A percentile compares a stretch with the other conserved stretches of the same genome.
These are phyloP conservation scores for Tritrichomonas foetus DNA, from an alignment of 208 protist species.

Conservation along the genomic window DNA sequence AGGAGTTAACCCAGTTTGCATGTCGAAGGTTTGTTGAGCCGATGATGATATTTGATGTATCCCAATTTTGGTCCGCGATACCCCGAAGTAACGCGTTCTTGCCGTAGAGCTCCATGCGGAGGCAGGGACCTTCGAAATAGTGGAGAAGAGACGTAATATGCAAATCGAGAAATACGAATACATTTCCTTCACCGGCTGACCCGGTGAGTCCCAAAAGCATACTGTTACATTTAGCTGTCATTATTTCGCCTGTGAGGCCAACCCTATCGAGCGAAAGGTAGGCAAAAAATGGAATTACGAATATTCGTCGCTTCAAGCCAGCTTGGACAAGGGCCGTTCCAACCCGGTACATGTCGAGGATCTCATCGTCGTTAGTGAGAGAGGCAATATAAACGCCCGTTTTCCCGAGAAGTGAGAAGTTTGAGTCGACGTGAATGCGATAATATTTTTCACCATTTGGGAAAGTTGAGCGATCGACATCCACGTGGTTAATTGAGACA, in stretches of 20 bases:
- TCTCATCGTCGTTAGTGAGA: neutral
- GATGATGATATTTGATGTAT: neutral
- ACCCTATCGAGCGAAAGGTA: neutral
- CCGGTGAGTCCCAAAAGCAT: neutral
- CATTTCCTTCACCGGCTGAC: neutral
- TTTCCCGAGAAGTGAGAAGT: neutral
- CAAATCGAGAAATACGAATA: neutral
- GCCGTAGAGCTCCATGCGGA: neutral
- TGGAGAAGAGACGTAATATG: neutral
- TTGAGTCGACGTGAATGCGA: neutral
- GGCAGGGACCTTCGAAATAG: neutral
- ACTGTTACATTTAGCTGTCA: neutral
- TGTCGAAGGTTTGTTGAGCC: neutral
- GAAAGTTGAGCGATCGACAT: neutral
- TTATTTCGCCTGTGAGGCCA: neutral
- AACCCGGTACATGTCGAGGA: neutral
- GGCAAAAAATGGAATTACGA: neutral
- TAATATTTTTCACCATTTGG: slow-evolving; percentile 22
- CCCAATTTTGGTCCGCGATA: neutral
- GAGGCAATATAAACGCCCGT: neutral
- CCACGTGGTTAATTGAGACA: neutral
- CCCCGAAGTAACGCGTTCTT: neutral
- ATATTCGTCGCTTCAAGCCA: neutral
- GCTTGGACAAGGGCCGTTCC: neutral
- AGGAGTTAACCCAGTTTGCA: neutral